Percentiles rank a stretch among this genome's conserved stretches.
These are phyloP conservation scores for Elongisporangium senticosum DNA, from an alignment of 352 stramenopile species.

Conservation along the genomic window DNA sequence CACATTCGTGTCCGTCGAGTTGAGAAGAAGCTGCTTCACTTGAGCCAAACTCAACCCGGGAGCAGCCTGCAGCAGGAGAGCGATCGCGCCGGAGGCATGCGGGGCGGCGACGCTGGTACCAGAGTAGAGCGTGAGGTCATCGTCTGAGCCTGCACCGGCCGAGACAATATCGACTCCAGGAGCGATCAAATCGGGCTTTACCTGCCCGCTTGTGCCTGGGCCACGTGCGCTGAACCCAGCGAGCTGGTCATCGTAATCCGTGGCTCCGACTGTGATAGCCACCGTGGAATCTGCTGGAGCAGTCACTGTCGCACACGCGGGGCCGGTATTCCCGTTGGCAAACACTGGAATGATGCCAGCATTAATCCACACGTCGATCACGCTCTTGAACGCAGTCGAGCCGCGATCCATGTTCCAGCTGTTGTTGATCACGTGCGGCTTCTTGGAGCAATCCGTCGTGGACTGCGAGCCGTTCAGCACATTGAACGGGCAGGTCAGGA, in stretches of 20 bases:
- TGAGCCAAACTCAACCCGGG: conserved; percentile 14
- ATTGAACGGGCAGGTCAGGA: conserved; percentile 30
- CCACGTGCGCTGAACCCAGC: conserved; percentile 26
- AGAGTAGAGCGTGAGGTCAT: conserved; percentile 10
- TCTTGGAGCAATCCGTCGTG: conserved; percentile 30
- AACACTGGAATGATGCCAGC: conserved; percentile 53
- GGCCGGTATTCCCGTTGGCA: conserved; percentile 38
- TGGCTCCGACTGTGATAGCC: conserved; percentile 45
- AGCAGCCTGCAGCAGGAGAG: conserved; percentile 29
- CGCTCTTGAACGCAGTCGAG: conserved; percentile 12
- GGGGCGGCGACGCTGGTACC: conserved; percentile 37
- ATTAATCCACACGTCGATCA: conserved; percentile 42
- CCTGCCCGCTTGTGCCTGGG: conserved; percentile 26
- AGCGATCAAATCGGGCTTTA: conserved; percentile 36
- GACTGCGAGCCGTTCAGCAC: conserved; percentile 9
- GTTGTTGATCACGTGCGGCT: conserved; percentile 61
- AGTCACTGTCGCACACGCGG: conserved; percentile 30
- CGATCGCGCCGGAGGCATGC: conserved; percentile 30
- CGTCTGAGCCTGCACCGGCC: conserved; percentile 5
- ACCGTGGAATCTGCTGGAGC: conserved; percentile 25
- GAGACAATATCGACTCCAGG: conserved; percentile 28
- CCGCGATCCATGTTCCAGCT: conserved; percentile 48
- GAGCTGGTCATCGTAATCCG: conserved; percentile 27
- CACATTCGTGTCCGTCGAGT: conserved; percentile 9
- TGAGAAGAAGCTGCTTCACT: conserved; percentile 21